phyloP scores from a whole-genome alignment of 208 protist genomes.

The Leishmania tropica region DNA sequence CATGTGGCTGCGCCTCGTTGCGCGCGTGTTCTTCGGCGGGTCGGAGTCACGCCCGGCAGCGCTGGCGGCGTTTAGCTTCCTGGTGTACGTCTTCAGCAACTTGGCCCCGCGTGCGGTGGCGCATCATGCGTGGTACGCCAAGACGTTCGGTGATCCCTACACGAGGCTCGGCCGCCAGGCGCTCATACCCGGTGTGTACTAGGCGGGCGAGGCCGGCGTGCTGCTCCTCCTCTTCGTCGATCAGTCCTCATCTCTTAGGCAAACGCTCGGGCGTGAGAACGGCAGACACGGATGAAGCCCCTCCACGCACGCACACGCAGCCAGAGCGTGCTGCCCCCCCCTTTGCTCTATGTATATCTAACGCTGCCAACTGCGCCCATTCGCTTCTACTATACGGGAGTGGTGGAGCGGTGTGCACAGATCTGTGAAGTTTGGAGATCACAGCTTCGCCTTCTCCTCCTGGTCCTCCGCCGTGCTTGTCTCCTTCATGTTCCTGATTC shows the following conservation, averaged over 20 bases:
- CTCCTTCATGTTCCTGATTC: neutral
- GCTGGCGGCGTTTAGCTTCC: slow-evolving; percentile 61
- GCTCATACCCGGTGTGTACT: slow-evolving; percentile 49
- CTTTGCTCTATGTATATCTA: neutral
- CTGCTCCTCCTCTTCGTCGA: no score
- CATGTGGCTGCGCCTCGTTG: neutral
- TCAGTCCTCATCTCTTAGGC: neutral
- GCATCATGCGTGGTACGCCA: slow-evolving; percentile 74
- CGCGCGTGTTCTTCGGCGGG: neutral
- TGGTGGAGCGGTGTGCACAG: neutral
- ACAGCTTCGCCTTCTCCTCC: neutral
- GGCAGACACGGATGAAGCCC: neutral
- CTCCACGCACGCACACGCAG: neutral
- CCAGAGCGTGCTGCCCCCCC: neutral
- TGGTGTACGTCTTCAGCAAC: slow-evolving; percentile 70
- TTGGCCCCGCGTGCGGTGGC: slow-evolving; percentile 60
- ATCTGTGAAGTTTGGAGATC: neutral
- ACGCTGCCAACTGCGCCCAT: neutral
- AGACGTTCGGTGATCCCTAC: slow-evolving; percentile 65
- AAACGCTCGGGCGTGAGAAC: neutral
- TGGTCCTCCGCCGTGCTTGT: neutral
- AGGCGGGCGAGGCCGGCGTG: neutral
- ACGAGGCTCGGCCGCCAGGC: slow-evolving; percentile 34
- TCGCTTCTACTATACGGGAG: neutral
- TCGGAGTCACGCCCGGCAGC: slow-evolving; percentile 16